phyloP scores from a whole-genome alignment of 176 grass and related monocot species.

The Cocos nucifera region DNA sequence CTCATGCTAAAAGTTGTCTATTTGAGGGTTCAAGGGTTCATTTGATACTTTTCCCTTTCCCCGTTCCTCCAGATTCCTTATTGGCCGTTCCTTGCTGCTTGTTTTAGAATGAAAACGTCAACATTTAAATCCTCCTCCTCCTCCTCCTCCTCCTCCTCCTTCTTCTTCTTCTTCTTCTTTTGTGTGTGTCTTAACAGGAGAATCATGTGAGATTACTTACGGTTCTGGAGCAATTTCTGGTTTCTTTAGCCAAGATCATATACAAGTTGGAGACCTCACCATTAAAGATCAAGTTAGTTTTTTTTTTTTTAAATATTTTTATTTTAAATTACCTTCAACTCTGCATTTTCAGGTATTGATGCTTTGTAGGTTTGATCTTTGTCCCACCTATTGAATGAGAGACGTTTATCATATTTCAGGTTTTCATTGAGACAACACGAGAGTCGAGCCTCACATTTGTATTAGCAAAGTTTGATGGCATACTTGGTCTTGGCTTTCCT shows the following conservation, averaged over 20 bases:
- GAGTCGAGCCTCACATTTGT: conserved; percentile 61
- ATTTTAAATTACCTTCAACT: background rate
- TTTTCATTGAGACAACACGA: conserved; percentile 76
- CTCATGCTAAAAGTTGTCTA: too few relatives aligned
- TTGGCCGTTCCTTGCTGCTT: too few relatives aligned
- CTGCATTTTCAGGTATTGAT: background rate
- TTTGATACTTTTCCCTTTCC: too few relatives aligned
- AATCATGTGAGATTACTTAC: conserved; percentile 69
- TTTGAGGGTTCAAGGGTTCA: too few relatives aligned
- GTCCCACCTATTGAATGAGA: background rate
- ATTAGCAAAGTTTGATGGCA: conserved; percentile 81
- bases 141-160: too few relatives aligned
- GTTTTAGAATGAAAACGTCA: too few relatives aligned
- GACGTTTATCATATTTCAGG: conserved; percentile 24
- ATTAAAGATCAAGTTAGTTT: conserved; percentile 51
- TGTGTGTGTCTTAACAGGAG: conserved; percentile 31
- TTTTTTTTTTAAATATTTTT: background rate
- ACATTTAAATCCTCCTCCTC: conserved; percentile 1
- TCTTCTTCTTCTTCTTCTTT: background rate
- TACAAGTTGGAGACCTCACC: conserved; percentile 63
- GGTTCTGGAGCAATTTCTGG: conserved; percentile 77
- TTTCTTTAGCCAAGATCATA: conserved; percentile 82
- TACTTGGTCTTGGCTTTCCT: conserved; percentile 87
- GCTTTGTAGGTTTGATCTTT: too few relatives aligned
- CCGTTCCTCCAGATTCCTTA: too few relatives aligned